Evolutionary conservation across 257 asterid genomes (phyloP).

Genomic region (Salvia hispanica): DNA sequence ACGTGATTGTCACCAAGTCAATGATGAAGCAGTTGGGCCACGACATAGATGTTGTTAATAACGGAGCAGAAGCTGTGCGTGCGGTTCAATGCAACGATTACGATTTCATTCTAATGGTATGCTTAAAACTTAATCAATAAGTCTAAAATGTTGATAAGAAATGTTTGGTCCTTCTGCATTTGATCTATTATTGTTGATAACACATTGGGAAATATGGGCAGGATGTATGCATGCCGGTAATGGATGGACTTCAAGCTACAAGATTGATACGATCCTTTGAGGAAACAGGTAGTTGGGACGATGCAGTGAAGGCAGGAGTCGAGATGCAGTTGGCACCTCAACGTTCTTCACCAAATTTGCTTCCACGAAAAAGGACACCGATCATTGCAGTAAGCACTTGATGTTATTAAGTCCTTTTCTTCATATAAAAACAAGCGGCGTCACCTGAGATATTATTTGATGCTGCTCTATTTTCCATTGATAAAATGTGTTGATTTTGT

Average conservation of each 20-base stretch:
- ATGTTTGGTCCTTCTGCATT: background rate
- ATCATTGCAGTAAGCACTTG: slow-evolving; percentile 69
- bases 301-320: slow-evolving; percentile 73
- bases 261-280: slow-evolving; percentile 76
- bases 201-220: slow-evolving; percentile 30
- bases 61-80: slow-evolving; percentile 84
- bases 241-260: slow-evolving; percentile 91
- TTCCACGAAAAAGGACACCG: slow-evolving; percentile 57
- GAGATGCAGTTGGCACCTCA: slow-evolving; percentile 47
- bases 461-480: background rate
- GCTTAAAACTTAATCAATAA: background rate
- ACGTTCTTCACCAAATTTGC: slow-evolving; percentile 34
- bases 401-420: background rate
- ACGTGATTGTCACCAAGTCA: slow-evolving; percentile 74
- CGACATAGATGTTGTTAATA: slow-evolving; percentile 59
- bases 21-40: slow-evolving; percentile 94
- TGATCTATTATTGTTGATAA: slow-evolving; percentile 18
- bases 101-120: slow-evolving; percentile 80
- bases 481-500: background rate
- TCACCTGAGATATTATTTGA: background rate
- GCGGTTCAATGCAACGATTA: slow-evolving; percentile 58
- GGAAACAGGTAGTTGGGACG: slow-evolving; percentile 86
- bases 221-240: slow-evolving; percentile 97
- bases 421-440: background rate
- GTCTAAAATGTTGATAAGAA: background rate